phyloP scores from a whole-genome alignment of 768 basidiomycete species.

The Hypholoma sublateritium region DNA sequence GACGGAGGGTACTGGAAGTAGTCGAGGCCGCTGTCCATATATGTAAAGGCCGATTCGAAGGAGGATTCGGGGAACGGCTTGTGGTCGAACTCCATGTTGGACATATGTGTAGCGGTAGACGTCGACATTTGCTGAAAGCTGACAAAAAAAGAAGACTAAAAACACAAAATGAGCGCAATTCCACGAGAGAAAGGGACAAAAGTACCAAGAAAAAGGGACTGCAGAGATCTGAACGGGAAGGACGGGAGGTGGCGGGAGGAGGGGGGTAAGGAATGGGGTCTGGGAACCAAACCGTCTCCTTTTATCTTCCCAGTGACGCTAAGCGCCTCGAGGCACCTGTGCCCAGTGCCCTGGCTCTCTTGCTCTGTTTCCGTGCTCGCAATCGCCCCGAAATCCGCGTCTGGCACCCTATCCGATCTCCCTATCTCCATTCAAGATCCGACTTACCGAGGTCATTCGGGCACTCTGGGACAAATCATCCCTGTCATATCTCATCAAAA shows the following conservation, averaged over 20 bases:
- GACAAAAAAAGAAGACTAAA: constrained; percentile 22
- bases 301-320: background rate
- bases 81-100: constrained; percentile 47
- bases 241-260: constrained; percentile 29
- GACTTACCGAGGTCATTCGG: constrained; percentile 36
- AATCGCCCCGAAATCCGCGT: constrained; percentile 30
- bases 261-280: constrained; percentile 27
- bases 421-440: constrained; percentile 45
- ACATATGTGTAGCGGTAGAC: constrained; percentile 28
- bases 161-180: constrained; percentile 26
- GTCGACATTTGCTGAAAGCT: constrained; percentile 25
- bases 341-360: constrained; percentile 4
- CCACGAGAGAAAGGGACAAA: constrained; percentile 16
- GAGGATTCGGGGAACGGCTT: constrained; percentile 38
- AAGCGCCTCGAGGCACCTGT: constrained; percentile 5
- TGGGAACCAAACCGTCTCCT: constrained; percentile 20
- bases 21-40: constrained; percentile 52
- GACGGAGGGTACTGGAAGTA: constrained; percentile 74
- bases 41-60: constrained; percentile 48
- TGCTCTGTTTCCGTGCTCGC: constrained; percentile 5
- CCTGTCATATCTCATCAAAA: constrained; percentile 8
- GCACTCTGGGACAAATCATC: constrained; percentile 24
- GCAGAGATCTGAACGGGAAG: constrained; percentile 40
- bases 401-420: constrained; percentile 26
- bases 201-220: constrained; percentile 26